Evolutionary conservation across 1,284 basidiomycete genomes (phyloP), one percentile per base, ranked within the genome.

Genomic region (Gastroboletus turbinatus): DNA sequence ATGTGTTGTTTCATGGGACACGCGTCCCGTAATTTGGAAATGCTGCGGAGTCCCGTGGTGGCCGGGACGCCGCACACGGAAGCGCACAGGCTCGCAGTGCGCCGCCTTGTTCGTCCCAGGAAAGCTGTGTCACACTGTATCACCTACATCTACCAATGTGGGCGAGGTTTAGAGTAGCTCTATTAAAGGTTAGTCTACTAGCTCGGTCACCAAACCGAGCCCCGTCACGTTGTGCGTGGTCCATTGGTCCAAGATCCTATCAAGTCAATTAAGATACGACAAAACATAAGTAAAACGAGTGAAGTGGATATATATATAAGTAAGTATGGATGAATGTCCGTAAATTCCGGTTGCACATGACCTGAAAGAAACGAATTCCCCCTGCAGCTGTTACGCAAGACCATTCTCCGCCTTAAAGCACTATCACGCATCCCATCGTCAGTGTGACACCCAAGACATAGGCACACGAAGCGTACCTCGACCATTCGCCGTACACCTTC

Each of bases 401-500:
- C 65, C 53, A 1, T 70, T 72, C 52, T 72, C 70, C 21, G 48
- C 55, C 54, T 71, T 69, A 57, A 72, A 69, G 58, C 56, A 69
- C 67, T 69, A 6, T 27, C 42, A 44, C 7, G 5, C 21, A 16
- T 39, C 3, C 17, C 4, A 43, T 49, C 39, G 46, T 67, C 48
- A 68, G 46, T 13, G 19, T 1, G 25, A 25, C 29, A 40, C 4
- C 29, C 16, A 7, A 23, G 16, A 46, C 33, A 19, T 56, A 38
- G 8, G 27, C 39, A 32, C 27, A 52, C 21, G 55, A 17, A 43
- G 50, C 53, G 30, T 44, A 89, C 88, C 70, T 88, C 85, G 25
- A 94, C 83, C 72, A 88, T 92, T 61, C 79, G 80, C 73, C 84
- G 82, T 57, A 98, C 82, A 23, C 94, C 96, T 64, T 99, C 96